These are phyloP conservation scores for Debaryomyces hansenii DNA, from an alignment of 805 yeast species.

Conservation along the genomic window DNA sequence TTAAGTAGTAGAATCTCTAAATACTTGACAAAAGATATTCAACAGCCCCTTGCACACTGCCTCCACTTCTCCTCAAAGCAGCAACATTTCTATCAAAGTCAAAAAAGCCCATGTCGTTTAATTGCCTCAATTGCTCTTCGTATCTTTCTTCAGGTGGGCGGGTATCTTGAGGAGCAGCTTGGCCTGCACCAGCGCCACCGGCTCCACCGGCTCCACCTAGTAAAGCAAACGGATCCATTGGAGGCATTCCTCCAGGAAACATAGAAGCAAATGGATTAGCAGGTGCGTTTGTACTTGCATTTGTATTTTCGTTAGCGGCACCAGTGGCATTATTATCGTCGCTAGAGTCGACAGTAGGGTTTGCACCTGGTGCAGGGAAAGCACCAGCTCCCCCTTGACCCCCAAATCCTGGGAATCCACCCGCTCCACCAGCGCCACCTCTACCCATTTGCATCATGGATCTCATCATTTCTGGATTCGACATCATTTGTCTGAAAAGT, in stretches of 20 bases:
- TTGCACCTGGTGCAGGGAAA: slow-evolving; percentile 36
- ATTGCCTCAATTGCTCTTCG: slow-evolving; percentile 43
- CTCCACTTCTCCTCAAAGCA: slow-evolving; percentile 93
- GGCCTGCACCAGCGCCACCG: slow-evolving; percentile 28
- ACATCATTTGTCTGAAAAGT: slow-evolving; percentile 63
- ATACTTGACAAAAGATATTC: slow-evolving; percentile 62
- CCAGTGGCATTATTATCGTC: slow-evolving; percentile 12
- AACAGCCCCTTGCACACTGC: slow-evolving; percentile 95
- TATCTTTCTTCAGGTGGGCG: slow-evolving; percentile 49
- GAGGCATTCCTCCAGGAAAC: slow-evolving; percentile 34
- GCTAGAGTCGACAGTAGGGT: slow-evolving; percentile 30
- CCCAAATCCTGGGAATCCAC: slow-evolving; percentile 28
- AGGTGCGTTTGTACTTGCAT: slow-evolving; percentile 12
- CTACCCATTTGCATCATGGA: slow-evolving; percentile 77
- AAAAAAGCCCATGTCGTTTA: slow-evolving; percentile 62
- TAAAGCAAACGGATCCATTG: slow-evolving; percentile 54
- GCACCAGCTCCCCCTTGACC: slow-evolving; percentile 16
- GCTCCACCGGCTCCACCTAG: slow-evolving; percentile 46
- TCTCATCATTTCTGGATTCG: slow-evolving; percentile 85
- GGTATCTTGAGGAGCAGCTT: slow-evolving; percentile 36
- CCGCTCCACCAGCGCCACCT: slow-evolving; percentile 25
- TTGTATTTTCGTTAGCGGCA: slow-evolving; percentile 9
- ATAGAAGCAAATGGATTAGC: slow-evolving; percentile 41
- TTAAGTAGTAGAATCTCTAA: slow-evolving; percentile 3
- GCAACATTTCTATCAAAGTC: slow-evolving; percentile 91